Percentiles rank a stretch among this genome's conserved stretches.
Evolutionary conservation across 23 red algal species (phyloP).

Genomic region (Chondrus crispus): DNA sequence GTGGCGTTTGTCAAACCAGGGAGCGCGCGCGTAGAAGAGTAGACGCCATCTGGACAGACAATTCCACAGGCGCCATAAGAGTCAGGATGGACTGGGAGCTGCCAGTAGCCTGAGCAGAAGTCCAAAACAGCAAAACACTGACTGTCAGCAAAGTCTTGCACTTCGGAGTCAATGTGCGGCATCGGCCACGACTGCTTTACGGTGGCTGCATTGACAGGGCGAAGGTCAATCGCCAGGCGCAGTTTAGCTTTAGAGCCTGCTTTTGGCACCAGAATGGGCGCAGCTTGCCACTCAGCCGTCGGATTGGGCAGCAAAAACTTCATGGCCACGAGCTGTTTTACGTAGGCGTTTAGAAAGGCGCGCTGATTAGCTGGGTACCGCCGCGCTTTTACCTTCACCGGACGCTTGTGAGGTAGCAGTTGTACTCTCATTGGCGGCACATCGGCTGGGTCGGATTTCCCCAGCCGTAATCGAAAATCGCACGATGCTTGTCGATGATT

Average conservation of each 20-base stretch:
- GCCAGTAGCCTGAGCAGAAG: slow-evolving; percentile 8
- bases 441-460: neutral
- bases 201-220: neutral
- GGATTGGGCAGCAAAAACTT: neutral
- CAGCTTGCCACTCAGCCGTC: neutral
- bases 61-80: neutral
- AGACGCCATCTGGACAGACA: neutral
- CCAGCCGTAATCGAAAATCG: neutral
- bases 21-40: neutral
- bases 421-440: neutral
- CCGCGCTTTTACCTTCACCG: slow-evolving; percentile 29
- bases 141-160: neutral
- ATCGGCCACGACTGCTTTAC: neutral
- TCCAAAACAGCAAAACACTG: neutral
- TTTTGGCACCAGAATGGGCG: slow-evolving; percentile 12
- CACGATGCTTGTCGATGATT: neutral
- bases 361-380: neutral
- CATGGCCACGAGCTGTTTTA: slow-evolving; percentile 11
- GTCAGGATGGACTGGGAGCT: neutral
- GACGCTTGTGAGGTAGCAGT: neutral
- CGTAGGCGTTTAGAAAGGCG: neutral
- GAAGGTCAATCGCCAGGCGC: neutral
- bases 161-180: neutral
- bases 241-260: neutral
- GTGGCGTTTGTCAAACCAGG: neutral